These are phyloP conservation scores for Geotrichum cucujoidarum DNA, from an alignment of 1,139 yeast species.

Conservation along the genomic window DNA sequence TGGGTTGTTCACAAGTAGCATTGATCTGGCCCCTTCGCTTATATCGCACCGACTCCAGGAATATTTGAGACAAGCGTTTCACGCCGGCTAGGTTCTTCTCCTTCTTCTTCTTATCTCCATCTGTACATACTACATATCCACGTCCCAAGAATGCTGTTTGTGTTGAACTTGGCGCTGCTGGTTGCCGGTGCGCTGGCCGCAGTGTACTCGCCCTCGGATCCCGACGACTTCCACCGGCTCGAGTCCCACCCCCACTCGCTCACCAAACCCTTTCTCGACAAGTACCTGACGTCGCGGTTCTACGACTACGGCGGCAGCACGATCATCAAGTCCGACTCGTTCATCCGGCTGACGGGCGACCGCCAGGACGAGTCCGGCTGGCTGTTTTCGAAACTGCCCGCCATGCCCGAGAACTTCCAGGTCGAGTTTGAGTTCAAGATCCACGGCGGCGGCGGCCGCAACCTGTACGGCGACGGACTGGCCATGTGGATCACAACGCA, in stretches of 20 bases:
- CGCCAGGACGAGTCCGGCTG: conserved; percentile 39
- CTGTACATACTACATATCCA: background rate
- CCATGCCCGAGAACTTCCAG: conserved; percentile 37
- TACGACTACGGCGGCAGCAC: conserved; percentile 41
- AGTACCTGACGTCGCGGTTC: conserved; percentile 33
- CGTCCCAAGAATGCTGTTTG: background rate
- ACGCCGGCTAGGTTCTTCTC: too few relatives aligned
- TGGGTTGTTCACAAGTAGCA: too few relatives aligned
- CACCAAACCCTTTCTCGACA: conserved; percentile 31
- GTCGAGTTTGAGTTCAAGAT: conserved; percentile 67
- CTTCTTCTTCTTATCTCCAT: too few relatives aligned
- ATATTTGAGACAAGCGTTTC: too few relatives aligned
- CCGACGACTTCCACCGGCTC: conserved; percentile 17
- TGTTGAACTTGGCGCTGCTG: too few relatives aligned
- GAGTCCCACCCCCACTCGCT: conserved; percentile 22
- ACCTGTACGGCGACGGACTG: conserved; percentile 71
- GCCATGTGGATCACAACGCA: conserved; percentile 68
- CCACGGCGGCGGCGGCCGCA: conserved; percentile 44
- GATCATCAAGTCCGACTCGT: conserved; percentile 34
- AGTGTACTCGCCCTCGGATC: background rate
- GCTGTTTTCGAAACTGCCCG: conserved; percentile 36
- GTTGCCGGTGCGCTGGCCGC: background rate
- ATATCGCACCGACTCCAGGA: too few relatives aligned
- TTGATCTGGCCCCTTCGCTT: too few relatives aligned
- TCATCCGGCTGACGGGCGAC: conserved; percentile 41